Evolutionary conservation across 768 basidiomycete genomes (phyloP).

Genomic region (Tulasnella sp.): DNA sequence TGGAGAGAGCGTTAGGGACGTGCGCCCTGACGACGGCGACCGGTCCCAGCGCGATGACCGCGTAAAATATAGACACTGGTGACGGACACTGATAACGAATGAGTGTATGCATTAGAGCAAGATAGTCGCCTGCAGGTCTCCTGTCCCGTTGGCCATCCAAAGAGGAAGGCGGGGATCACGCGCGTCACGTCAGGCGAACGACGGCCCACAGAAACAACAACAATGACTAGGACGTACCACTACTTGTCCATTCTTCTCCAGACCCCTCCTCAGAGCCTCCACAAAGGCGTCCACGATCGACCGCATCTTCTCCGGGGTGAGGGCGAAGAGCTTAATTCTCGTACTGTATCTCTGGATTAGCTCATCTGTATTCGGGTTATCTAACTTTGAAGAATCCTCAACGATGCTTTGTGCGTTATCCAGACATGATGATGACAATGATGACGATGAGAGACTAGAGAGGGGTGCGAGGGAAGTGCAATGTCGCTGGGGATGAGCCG

Average conservation of each 20-base stretch:
- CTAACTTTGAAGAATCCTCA: background rate
- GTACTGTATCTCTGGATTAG: slow-evolving; percentile 68
- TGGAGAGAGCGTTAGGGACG: too few species aligned
- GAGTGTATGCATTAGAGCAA: too few species aligned
- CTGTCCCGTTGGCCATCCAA: slow-evolving; percentile 86
- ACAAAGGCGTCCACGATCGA: slow-evolving; percentile 97
- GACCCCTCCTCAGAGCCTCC: slow-evolving; percentile 79
- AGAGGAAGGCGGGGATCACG: slow-evolving; percentile 93
- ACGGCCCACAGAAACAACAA: slow-evolving; percentile 12
- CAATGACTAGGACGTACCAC: slow-evolving; percentile 55
- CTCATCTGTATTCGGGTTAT: background rate
- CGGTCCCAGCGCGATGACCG: too few species aligned
- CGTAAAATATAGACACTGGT: too few species aligned
- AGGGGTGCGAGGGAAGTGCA: background rate
- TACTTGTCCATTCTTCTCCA: slow-evolving; percentile 71
- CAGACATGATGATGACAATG: background rate
- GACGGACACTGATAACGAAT: too few species aligned
- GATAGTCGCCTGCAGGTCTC: slow-evolving; percentile 85
- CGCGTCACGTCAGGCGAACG: background rate
- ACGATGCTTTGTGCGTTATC: background rate
- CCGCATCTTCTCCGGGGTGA: slow-evolving; percentile 86
- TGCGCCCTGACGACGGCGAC: too few species aligned
- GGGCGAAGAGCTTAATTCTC: slow-evolving; percentile 79
- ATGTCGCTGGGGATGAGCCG: background rate
- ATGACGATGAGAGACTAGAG: background rate